These are phyloP conservation scores for Geotrichum bryndzae DNA, from an alignment of 1,139 yeast species.

Conservation along the genomic window DNA sequence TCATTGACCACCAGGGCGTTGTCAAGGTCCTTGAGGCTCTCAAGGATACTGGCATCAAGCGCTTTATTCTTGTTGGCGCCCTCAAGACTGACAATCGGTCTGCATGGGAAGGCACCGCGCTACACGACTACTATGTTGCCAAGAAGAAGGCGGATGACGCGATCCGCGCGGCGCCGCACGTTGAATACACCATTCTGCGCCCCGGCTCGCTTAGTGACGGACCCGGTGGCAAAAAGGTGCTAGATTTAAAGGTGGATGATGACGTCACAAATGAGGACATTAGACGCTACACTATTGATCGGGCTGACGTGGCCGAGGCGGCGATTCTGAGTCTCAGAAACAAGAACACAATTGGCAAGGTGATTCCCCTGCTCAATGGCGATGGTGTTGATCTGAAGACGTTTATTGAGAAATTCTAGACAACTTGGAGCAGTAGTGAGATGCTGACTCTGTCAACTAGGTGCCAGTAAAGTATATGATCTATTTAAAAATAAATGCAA, in stretches of 20 bases:
- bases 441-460: too few relatives aligned
- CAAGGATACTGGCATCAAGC: conserved; percentile 41
- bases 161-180: conserved; percentile 35
- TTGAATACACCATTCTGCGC: conserved; percentile 49
- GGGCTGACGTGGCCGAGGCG: conserved; percentile 13
- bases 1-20: conserved; percentile 58
- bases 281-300: not conserved
- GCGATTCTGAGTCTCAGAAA: conserved; percentile 8
- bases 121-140: conserved; percentile 45
- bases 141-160: conserved; percentile 53
- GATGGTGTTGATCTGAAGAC: conserved; percentile 1
- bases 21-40: conserved; percentile 55
- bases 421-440: too few relatives aligned
- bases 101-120: conserved; percentile 34
- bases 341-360: conserved; percentile 6
- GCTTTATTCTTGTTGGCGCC: conserved; percentile 55
- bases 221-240: conserved; percentile 38
- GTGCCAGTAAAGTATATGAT: not conserved
- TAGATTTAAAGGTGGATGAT: conserved; percentile 2
- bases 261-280: not conserved
- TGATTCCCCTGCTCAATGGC: conserved; percentile 11
- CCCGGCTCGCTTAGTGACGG: conserved; percentile 45
- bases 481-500: too few relatives aligned
- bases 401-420: conserved; percentile 4
- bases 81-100: conserved; percentile 48